A percentile compares a stretch with the other conserved stretches of the same genome.
These are phyloP conservation scores for Annulohypoxylon stygium DNA, from an alignment of 495 filamentous ascomycete species.

Conservation along the genomic window DNA sequence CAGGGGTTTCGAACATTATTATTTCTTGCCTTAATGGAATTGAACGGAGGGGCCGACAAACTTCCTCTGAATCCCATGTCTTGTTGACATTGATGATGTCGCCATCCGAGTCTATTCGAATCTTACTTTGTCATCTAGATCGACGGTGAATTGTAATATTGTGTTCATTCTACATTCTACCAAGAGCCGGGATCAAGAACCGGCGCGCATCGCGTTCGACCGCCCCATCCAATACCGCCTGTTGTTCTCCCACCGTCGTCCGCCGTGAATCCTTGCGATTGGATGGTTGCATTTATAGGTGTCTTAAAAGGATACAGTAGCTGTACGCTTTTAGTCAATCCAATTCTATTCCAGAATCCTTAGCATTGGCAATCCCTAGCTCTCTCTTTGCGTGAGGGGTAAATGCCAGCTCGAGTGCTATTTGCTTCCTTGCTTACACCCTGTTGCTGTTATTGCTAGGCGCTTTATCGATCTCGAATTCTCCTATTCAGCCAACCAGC, in stretches of 20 bases:
- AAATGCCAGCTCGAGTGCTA: slow-evolving; percentile 23
- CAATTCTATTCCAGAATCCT: slow-evolving; percentile 10
- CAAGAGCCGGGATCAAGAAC: slow-evolving; percentile 40
- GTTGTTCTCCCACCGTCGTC: slow-evolving; percentile 34
- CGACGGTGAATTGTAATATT: slow-evolving; percentile 11
- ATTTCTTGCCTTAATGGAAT: slow-evolving; percentile 47
- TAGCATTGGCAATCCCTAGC: background rate
- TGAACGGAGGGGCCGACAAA: slow-evolving; percentile 79
- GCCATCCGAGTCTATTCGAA: slow-evolving; percentile 30
- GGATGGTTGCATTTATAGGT: slow-evolving; percentile 44
- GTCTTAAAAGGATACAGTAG: slow-evolving; percentile 24
- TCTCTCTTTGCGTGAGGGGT: slow-evolving; percentile 37
- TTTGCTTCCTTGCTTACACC: slow-evolving; percentile 36
- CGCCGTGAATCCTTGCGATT: slow-evolving; percentile 47
- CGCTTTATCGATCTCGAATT: slow-evolving; percentile 33
- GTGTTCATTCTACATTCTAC: slow-evolving; percentile 13
- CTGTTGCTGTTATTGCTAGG: slow-evolving; percentile 39
- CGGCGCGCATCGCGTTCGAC: slow-evolving; percentile 47
- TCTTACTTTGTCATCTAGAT: slow-evolving; percentile 9
- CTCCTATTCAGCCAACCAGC: slow-evolving; percentile 42
- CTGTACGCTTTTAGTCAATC: slow-evolving; percentile 26
- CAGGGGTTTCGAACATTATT: slow-evolving; percentile 25
- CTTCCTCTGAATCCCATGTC: slow-evolving; percentile 77
- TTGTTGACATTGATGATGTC: slow-evolving; percentile 35
- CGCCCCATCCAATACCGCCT: slow-evolving; percentile 47